These are phyloP conservation scores for Coemansia sp. DNA, from an alignment of 192 early-diverging fungal species.

Conservation along the genomic window DNA sequence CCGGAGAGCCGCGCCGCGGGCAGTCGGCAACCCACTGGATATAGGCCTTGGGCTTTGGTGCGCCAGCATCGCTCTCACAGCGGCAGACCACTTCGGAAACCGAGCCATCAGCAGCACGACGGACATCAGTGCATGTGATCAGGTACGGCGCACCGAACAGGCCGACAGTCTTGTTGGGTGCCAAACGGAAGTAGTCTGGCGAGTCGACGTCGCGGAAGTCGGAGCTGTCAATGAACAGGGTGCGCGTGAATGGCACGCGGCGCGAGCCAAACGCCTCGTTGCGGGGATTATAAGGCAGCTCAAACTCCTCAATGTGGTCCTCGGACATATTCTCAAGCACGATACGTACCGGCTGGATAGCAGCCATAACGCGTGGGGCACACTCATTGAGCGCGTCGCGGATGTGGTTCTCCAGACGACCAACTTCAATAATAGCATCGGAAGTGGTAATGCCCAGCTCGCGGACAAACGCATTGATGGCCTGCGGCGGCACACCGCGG, in stretches of 20 bases:
- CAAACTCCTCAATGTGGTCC: constrained; percentile 73
- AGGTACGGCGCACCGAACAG: constrained; percentile 82
- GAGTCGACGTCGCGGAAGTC: constrained; percentile 95
- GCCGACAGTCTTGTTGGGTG: constrained; percentile 92
- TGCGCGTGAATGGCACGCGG: constrained; percentile 84
- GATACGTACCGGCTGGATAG: constrained; percentile 85
- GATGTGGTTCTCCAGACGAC: constrained; percentile 91
- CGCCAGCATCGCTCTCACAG: constrained; percentile 71
- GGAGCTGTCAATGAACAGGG: constrained; percentile 91
- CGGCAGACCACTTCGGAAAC: constrained; percentile 77
- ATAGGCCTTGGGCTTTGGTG: constrained; percentile 89
- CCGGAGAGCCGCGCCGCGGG: constrained; percentile 76
- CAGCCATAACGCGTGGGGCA: constrained; percentile 91
- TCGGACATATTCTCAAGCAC: constrained; percentile 88
- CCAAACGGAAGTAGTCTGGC: constrained; percentile 94
- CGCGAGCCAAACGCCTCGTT: constrained; percentile 85
- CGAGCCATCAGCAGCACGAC: constrained; percentile 76
- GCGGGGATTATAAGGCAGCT: constrained; percentile 86
- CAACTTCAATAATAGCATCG: constrained; percentile 77
- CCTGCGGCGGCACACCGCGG: constrained; percentile 95
- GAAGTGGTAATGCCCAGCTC: constrained; percentile 85
- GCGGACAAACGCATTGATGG: constrained; percentile 97
- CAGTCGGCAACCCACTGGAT: constrained; percentile 99
- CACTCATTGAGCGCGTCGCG: constrained; percentile 91
- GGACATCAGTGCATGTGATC: constrained; percentile 80